Percentiles rank a stretch among this genome's conserved stretches.
These are phyloP conservation scores for Ilyonectria mors-panacis DNA, from an alignment of 2,329 filamentous ascomycete genomes.

Conservation along the genomic window DNA sequence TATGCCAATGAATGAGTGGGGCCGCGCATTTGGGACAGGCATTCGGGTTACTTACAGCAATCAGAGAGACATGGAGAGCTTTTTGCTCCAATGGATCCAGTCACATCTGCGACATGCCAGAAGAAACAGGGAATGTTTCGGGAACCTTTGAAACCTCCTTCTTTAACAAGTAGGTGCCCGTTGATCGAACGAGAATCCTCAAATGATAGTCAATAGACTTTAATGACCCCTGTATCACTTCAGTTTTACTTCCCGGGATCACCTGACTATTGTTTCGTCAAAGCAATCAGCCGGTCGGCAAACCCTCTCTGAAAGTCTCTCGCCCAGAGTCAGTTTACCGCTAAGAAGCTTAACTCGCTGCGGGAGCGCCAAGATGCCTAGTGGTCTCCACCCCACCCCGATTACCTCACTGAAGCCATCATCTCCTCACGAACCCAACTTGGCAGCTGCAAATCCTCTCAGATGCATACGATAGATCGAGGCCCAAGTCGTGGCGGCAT, in stretches of 20 bases:
- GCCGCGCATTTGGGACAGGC: not conserved
- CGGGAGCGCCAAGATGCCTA: slow-evolving; percentile 1
- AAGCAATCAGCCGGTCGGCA: not conserved
- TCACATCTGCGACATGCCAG: not conserved
- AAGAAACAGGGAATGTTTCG: slow-evolving; percentile 11
- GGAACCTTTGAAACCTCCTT: slow-evolving; percentile 14
- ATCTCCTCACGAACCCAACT: slow-evolving; percentile 13
- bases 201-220: not conserved
- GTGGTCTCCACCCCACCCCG: not conserved
- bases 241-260: slow-evolving; percentile 4
- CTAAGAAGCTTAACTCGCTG: slow-evolving; percentile 22
- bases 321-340: not conserved
- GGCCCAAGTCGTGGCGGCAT: not conserved
- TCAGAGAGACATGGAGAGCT: slow-evolving; percentile 3
- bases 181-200: slow-evolving; percentile 12
- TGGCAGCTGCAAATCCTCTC: slow-evolving; percentile 9
- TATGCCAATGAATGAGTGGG: slow-evolving; percentile 9
- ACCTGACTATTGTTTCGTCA: not conserved
- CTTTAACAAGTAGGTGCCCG: slow-evolving; percentile 10
- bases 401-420: slow-evolving; percentile 10
- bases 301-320: not conserved
- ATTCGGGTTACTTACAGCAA: slow-evolving; percentile 7
- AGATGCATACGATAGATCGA: slow-evolving; percentile 5
- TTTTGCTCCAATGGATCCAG: not conserved
- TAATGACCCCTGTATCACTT: slow-evolving; percentile 4